Evolutionary conservation across 805 yeast genomes (phyloP).

Genomic region (Candida fluviatilis): DNA sequence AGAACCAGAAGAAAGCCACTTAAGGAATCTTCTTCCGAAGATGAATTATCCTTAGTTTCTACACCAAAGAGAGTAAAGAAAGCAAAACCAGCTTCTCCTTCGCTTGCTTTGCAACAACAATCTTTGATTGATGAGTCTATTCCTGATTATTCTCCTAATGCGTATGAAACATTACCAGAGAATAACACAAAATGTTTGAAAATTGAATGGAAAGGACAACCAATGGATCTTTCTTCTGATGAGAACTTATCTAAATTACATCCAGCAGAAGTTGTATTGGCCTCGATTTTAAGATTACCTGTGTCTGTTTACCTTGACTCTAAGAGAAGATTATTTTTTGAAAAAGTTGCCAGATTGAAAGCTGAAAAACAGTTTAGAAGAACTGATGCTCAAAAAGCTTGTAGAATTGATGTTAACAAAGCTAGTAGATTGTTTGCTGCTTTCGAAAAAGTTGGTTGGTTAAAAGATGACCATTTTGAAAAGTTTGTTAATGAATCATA

Average conservation of each 20-base stretch:
- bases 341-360: constrained; percentile 74
- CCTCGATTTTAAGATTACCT: constrained; percentile 86
- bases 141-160: constrained; percentile 80
- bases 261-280: constrained; percentile 86
- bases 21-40: constrained; percentile 17
- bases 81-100: constrained; percentile 28
- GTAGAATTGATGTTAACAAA: constrained; percentile 94
- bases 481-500: constrained; percentile 15
- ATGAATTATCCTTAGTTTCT: constrained; percentile 3
- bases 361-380: constrained; percentile 80
- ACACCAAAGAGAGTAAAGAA: constrained; percentile 27
- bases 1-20: constrained; percentile 54
- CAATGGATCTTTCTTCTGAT: constrained; percentile 83
- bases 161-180: constrained; percentile 55
- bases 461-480: constrained; percentile 67
- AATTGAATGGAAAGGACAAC: constrained; percentile 98
- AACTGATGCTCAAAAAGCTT: constrained; percentile 97
- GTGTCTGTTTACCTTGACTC: constrained; percentile 72
- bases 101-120: constrained; percentile 38
- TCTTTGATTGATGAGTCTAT: constrained; percentile 63
- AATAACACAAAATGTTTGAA: constrained; percentile 63
- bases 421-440: constrained; percentile 90
- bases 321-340: constrained; percentile 75
- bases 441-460: constrained; percentile 89
- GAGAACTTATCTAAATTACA: constrained; percentile 72